A percentile compares a stretch with the other conserved stretches of the same genome.
Conservation (phyloP, 768 basidiomycete genomes). For the Tulasnella sp. region DNA sequence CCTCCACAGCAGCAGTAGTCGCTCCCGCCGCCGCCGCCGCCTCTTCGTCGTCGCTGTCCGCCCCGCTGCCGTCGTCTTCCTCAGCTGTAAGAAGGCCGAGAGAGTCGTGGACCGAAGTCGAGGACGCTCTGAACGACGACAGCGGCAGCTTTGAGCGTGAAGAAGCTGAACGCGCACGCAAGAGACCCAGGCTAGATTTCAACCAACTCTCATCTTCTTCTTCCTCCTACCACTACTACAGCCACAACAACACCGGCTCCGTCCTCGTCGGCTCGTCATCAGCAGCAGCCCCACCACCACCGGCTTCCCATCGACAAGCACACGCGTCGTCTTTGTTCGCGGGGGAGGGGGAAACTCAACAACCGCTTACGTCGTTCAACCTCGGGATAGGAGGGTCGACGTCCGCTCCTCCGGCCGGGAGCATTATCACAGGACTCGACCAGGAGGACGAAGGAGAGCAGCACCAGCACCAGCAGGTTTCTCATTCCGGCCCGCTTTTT, state of each 20-base stretch:
- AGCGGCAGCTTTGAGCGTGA: not conserved
- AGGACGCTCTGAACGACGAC: not conserved
- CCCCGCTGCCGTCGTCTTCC: not conserved
- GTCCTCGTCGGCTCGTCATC: not conserved
- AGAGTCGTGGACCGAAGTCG: not conserved
- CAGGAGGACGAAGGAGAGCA: not conserved
- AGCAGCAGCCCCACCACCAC: not conserved
- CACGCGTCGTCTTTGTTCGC: not conserved
- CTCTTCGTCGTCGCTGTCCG: not conserved
- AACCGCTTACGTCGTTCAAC: not conserved
- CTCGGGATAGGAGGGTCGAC: not conserved
- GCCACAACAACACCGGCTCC: not conserved
- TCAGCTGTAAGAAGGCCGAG: not conserved
- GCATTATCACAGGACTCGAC: not conserved
- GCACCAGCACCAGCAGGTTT: too few relatives aligned
- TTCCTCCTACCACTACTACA: constrained; percentile 7
- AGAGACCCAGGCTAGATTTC: constrained; percentile 14
- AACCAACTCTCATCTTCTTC: not conserved
- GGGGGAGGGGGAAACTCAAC: not conserved
- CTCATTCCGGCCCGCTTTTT: too few relatives aligned
- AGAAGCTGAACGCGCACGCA: constrained; percentile 14
- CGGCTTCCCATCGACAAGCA: not conserved
- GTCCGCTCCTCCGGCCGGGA: not conserved
- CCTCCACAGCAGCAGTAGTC: not conserved
- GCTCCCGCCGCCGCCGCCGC: not conserved